Evolutionary conservation across 306 rosid species (phyloP).

Genomic region (Parietaria judaica): DNA sequence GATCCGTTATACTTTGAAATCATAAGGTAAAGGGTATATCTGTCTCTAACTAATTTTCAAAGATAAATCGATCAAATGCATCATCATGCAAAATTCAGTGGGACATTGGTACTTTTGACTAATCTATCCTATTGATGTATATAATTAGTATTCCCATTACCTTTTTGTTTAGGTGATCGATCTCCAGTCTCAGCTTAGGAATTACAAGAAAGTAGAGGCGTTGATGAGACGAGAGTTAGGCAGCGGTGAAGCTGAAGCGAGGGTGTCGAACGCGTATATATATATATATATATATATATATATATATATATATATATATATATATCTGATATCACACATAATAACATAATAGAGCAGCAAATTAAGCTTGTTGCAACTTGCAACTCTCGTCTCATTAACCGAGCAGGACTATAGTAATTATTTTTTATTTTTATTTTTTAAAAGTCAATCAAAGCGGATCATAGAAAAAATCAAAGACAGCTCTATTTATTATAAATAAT

Average conservation of each 20-base stretch:
- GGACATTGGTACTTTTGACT: no score
- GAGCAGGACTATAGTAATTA: conserved; percentile 12
- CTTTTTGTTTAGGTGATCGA: conserved; percentile 57
- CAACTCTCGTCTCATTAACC: conserved; percentile 13
- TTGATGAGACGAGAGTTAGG: conserved; percentile 43
- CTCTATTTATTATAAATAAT: neutral
- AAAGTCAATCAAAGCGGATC: conserved; percentile 9
- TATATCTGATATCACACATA: no score
- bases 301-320: no score
- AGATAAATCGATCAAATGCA: no score
- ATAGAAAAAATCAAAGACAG: conserved; percentile 3
- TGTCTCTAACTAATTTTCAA: no score
- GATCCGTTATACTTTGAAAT: no score
- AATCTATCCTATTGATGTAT: no score
- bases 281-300: no score
- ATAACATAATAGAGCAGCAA: no score
- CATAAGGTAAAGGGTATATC: no score
- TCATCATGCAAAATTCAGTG: no score
- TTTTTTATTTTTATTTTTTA: neutral
- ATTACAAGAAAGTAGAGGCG: conserved; percentile 38
- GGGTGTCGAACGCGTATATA: conserved; percentile 50
- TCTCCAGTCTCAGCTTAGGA: conserved; percentile 45
- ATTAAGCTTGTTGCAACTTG: no score
- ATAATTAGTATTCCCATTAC: neutral
- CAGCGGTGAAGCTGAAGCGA: conserved; percentile 25